Evolutionary conservation across 345 rosid species (phyloP).

Genomic region (Iberis pinnata): DNA sequence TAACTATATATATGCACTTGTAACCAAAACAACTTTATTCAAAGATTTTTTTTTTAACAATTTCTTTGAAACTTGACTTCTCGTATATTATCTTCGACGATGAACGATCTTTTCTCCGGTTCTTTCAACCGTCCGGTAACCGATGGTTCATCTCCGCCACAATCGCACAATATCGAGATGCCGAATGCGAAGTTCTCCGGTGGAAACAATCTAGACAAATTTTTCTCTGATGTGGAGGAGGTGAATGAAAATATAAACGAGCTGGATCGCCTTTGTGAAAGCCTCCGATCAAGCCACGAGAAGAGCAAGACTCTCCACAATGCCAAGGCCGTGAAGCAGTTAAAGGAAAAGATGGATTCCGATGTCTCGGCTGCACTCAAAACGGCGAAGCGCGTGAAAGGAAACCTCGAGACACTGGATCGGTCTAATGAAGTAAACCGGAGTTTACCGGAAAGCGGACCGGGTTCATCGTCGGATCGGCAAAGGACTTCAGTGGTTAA

Average conservation of each 20-base stretch:
- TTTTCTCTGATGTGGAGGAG: slow-evolving; percentile 68
- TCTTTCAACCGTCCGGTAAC: slow-evolving; percentile 45
- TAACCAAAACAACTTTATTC: background rate
- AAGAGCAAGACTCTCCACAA: slow-evolving; percentile 78
- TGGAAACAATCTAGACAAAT: slow-evolving; percentile 56
- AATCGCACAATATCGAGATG: slow-evolving; percentile 35
- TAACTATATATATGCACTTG: too few relatives aligned
- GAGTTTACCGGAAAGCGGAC: slow-evolving; percentile 66
- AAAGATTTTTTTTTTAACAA: background rate
- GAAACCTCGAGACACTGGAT: slow-evolving; percentile 69
- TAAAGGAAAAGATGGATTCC: slow-evolving; percentile 65
- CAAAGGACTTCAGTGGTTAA: slow-evolving; percentile 73
- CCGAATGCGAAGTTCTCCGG: slow-evolving; percentile 23
- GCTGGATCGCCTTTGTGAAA: slow-evolving; percentile 54
- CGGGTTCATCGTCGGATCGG: slow-evolving; percentile 82
- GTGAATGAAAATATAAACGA: slow-evolving; percentile 60
- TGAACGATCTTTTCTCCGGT: slow-evolving; percentile 76
- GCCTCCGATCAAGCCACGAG: slow-evolving; percentile 68
- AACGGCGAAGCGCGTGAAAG: slow-evolving; percentile 72
- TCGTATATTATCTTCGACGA: slow-evolving; percentile 23
- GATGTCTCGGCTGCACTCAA: slow-evolving; percentile 66
- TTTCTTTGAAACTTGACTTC: background rate
- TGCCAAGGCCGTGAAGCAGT: slow-evolving; percentile 60
- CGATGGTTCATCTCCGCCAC: slow-evolving; percentile 38
- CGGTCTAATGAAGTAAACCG: slow-evolving; percentile 67